Conservation (phyloP, 371 early-diverging fungal genomes). For the Mucor racemosus region DNA sequence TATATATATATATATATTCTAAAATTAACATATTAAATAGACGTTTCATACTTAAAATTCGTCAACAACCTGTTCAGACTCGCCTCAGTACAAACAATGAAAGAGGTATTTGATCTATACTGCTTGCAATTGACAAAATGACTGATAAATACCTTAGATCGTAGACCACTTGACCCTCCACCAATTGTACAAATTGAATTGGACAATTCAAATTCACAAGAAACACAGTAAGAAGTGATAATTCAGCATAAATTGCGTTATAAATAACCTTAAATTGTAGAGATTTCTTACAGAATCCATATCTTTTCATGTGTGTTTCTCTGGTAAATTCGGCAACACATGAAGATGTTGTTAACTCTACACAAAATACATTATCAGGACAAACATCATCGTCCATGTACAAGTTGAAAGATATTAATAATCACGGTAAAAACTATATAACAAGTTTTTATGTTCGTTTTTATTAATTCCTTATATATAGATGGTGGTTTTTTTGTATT, state of each 20-base stretch:
- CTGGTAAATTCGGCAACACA: constrained; percentile 56
- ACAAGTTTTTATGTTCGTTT: too few species aligned
- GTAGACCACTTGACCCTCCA: constrained; percentile 90
- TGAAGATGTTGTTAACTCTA: constrained; percentile 31
- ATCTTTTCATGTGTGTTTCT: constrained; percentile 77
- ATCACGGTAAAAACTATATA: too few species aligned
- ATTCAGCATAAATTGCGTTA: background rate
- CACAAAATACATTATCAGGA: constrained; percentile 55
- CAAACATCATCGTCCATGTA: constrained; percentile 86
- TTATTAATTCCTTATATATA: too few species aligned
- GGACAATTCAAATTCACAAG: constrained; percentile 45
- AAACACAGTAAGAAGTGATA: constrained; percentile 30
- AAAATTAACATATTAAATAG: too few species aligned
- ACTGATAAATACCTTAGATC: too few species aligned
- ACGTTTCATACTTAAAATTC: constrained; percentile 30
- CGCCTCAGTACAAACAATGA: constrained; percentile 43
- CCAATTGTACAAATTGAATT: constrained; percentile 80
- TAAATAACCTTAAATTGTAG: constrained; percentile 31
- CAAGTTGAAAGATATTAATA: constrained; percentile 79
- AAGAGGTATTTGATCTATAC: constrained; percentile 20
- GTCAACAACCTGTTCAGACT: constrained; percentile 47
- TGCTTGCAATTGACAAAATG: background rate
- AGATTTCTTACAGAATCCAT: constrained; percentile 73
- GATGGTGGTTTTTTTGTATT: constrained; percentile 93
- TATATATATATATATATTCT: too few species aligned